Conservation (phyloP, 768 basidiomycete species). For the Trametes maxima region DNA sequence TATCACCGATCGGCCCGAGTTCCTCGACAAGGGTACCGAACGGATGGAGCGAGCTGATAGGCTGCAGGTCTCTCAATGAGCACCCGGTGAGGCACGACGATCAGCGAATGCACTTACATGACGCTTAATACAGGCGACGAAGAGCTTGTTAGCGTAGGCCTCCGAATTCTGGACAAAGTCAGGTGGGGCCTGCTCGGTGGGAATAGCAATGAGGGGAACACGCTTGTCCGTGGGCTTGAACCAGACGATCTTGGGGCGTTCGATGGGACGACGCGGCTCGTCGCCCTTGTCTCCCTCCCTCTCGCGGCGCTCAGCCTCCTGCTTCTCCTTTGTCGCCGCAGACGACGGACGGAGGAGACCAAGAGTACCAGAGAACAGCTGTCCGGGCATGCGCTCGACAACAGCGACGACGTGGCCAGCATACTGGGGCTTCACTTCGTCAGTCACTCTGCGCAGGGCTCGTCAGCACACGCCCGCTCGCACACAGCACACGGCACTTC, state of each 20-base stretch:
- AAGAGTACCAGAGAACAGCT: constrained; percentile 96
- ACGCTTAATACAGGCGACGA: constrained; percentile 98
- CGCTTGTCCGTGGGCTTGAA: constrained; percentile 99
- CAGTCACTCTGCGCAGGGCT: constrained; percentile 72
- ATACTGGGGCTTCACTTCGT: constrained; percentile 97
- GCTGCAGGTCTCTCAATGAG: constrained; percentile 45
- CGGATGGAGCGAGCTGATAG: constrained; percentile 95
- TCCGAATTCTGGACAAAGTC: constrained; percentile 97
- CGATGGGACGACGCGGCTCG: constrained; percentile 78
- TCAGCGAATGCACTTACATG: constrained; percentile 62
- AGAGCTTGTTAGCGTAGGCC: constrained; percentile 84
- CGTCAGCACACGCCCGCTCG: constrained; percentile 13
- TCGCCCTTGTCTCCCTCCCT: constrained; percentile 92
- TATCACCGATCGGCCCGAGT: constrained; percentile 96
- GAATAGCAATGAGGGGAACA: constrained; percentile 97
- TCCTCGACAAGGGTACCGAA: constrained; percentile 99
- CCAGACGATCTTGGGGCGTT: constrained; percentile 99
- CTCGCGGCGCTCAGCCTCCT: constrained; percentile 96
- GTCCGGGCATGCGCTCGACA: constrained; percentile 98
- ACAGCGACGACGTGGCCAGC: constrained; percentile 99
- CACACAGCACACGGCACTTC: not conserved
- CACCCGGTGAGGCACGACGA: not conserved
- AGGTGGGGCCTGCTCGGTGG: constrained; percentile 95
- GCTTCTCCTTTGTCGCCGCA: constrained; percentile 97
- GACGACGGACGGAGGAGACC: constrained; percentile 95